Evolutionary conservation across 1,284 basidiomycete species (phyloP), one percentile per base, ranked within the genome.

Genomic region (Microbotryomycetes sp.): DNA sequence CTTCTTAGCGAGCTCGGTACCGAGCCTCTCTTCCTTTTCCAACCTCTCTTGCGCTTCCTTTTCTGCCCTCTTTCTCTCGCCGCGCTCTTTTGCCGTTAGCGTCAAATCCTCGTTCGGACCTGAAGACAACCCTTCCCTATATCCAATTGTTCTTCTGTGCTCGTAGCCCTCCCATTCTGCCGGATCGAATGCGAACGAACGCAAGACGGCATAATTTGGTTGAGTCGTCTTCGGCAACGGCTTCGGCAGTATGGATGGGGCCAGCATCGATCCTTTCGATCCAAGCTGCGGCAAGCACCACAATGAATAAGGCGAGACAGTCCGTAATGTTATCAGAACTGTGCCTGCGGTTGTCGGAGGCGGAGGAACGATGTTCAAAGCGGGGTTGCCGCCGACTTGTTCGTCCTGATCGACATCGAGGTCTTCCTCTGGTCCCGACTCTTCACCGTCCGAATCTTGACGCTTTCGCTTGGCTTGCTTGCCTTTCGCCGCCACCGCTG

Each of bases 71-170:
- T 41, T 35, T 35, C 30, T 48, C 24, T 52, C 49, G 5, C 46
- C 52, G 45, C 67, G 41, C 52, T 69, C 65, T 45, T 48, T 60
- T 4, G 56, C 60, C 1, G 49, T 64, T 16, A 65, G 21, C 9
- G 23, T 18, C 13, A 67, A 30, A 29, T 66, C 66, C 15, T 66
- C 57, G 30, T 68, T 68, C 35, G 18, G 28, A 16, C 28, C 46
- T n/a, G 52, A 55, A 29, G 51, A 49, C 27, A 45, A 55, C 4
- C 51, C 51, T 54, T 77, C 77, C 56, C 78, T 76, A 71, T 74
- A 80, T 1, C 92, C 92, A 68, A 93, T 87, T 1, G 93, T 97
- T 81, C 94, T 87, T 13, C 89, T 79, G 76, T 97, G 93, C 67
- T 86, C 85, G 71, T 97, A 97, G 0, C 89, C 91, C 52, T 81